These are phyloP conservation scores for Monilinia laxa DNA, from an alignment of 2,329 filamentous ascomycete species.

Conservation along the genomic window DNA sequence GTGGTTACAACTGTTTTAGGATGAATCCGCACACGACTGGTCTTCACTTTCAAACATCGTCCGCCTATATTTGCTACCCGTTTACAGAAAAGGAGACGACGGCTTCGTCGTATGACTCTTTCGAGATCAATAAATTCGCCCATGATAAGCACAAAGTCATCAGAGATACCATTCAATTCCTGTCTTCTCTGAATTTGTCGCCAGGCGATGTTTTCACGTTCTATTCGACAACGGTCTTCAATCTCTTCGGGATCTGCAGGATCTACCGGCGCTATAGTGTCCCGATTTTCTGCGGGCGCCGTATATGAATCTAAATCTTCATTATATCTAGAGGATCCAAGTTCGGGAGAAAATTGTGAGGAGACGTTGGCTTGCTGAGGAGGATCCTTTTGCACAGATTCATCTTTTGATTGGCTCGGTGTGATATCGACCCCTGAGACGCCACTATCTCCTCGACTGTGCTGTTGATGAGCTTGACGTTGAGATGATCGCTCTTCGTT, in stretches of 20 bases:
- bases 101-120: not conserved
- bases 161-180: not conserved
- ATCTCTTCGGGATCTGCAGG: not conserved
- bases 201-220: not conserved
- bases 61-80: too few species aligned
- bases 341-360: not conserved
- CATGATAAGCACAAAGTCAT: not conserved
- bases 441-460: not conserved
- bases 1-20: not conserved
- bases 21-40: not conserved
- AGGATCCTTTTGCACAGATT: not conserved
- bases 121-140: not conserved
- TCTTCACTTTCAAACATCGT: too few species aligned
- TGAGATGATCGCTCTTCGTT: too few species aligned
- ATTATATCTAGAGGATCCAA: too few species aligned
- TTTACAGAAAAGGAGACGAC: not conserved
- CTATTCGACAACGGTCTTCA: too few species aligned
- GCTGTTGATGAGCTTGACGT: slow-evolving; percentile 1
- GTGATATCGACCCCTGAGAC: not conserved
- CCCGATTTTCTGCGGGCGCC: not conserved
- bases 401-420: not conserved
- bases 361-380: not conserved
- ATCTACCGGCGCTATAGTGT: not conserved
- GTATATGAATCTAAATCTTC: not conserved
- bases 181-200: not conserved